Percentiles rank a stretch among this genome's conserved stretches.
Conservation (phyloP, 352 stramenopile genomes). For the Phytophthora nicotianae region DNA sequence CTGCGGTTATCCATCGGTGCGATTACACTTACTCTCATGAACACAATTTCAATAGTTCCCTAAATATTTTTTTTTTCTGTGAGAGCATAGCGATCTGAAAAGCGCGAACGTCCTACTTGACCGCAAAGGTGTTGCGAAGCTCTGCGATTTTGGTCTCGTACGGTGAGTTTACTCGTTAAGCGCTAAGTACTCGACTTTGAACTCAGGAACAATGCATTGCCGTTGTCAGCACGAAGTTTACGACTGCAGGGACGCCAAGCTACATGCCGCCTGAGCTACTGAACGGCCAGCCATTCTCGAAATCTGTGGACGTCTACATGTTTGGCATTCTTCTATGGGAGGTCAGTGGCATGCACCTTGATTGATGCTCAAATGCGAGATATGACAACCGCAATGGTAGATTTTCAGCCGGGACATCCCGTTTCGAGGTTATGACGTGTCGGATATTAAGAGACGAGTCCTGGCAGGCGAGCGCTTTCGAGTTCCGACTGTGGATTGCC, state of each 20-base stretch:
- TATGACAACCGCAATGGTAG: constrained; percentile 19
- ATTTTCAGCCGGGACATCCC: constrained; percentile 84
- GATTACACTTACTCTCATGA: background rate
- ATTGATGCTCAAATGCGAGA: background rate
- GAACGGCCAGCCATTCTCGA: constrained; percentile 81
- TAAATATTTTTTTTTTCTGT: background rate
- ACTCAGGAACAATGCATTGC: no score
- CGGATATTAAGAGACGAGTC: constrained; percentile 77
- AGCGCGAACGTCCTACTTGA: constrained; percentile 89
- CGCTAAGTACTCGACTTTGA: no score
- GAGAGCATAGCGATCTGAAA: constrained; percentile 78
- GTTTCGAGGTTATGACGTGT: constrained; percentile 74
- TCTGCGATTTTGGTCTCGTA: constrained; percentile 93
- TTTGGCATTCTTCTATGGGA: constrained; percentile 94
- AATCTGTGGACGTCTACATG: constrained; percentile 93
- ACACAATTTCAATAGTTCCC: background rate
- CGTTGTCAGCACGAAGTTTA: constrained; percentile 67
- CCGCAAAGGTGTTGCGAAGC: constrained; percentile 71
- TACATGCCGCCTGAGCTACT: constrained; percentile 92
- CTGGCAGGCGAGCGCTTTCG: constrained; percentile 73
- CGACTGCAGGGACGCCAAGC: constrained; percentile 86
- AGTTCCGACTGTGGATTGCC: constrained; percentile 77
- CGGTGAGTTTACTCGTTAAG: constrained; percentile 35
- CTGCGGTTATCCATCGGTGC: constrained; percentile 88
- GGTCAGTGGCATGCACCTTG: constrained; percentile 18